Evolutionary conservation across 352 stramenopile genomes (phyloP).

Genomic region (Phytophthora brassicae): DNA sequence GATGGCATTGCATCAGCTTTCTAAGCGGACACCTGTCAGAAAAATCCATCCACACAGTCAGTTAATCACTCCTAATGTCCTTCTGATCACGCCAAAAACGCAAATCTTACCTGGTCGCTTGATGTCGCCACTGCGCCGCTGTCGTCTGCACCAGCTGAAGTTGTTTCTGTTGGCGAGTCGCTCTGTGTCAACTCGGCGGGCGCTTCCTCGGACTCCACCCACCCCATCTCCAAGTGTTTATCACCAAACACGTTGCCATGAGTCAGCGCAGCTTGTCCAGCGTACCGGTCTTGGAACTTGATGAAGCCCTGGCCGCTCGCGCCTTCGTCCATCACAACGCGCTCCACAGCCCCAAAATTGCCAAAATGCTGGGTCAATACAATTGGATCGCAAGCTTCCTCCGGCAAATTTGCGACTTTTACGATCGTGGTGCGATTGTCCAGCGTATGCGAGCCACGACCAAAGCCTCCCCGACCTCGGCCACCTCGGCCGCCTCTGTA

Average conservation of each 20-base stretch:
- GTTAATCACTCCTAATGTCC: constrained; percentile 7
- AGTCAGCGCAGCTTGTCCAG: constrained; percentile 62
- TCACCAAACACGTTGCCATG: constrained; percentile 64
- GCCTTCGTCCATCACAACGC: constrained; percentile 63
- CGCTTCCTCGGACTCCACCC: constrained; percentile 64
- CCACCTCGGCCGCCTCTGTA: constrained; percentile 55
- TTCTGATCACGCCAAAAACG: constrained; percentile 23
- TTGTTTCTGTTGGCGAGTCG: constrained; percentile 16
- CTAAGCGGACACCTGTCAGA: constrained; percentile 35
- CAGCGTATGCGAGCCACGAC: constrained; percentile 58
- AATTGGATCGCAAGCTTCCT: constrained; percentile 71
- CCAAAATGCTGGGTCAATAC: constrained; percentile 87
- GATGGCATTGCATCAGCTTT: constrained; percentile 11
- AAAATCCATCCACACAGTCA: constrained; percentile 27
- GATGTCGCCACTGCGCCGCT: neutral
- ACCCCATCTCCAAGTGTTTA: constrained; percentile 59
- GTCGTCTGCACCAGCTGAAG: constrained; percentile 13
- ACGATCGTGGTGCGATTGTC: constrained; percentile 88
- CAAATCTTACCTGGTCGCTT: constrained; percentile 32
- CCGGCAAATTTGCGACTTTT: constrained; percentile 71
- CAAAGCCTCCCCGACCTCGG: constrained; percentile 49
- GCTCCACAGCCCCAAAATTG: constrained; percentile 81
- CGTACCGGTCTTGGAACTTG: constrained; percentile 85
- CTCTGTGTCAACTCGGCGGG: constrained; percentile 43
- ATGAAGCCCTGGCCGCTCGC: constrained; percentile 58